Conservation (phyloP, 1,139 yeast species). For the Diutina scorzettiae region DNA sequence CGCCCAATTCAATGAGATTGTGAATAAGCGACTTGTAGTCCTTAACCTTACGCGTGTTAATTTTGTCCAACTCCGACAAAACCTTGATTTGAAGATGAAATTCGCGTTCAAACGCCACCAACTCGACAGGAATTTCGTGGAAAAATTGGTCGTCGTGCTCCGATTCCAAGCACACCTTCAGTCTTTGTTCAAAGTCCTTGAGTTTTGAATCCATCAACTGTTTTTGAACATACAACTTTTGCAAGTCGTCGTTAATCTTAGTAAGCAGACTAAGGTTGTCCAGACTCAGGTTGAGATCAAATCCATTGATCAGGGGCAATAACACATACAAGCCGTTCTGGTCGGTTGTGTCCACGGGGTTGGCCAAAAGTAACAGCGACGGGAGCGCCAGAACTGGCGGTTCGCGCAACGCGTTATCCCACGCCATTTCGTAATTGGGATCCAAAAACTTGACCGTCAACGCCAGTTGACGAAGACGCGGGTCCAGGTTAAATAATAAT, state of each 20-base stretch:
- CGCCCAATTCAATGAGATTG: slow-evolving; percentile 32
- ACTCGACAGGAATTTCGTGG: slow-evolving; percentile 21
- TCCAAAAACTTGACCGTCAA: slow-evolving; percentile 33
- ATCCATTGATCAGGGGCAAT: slow-evolving; percentile 24
- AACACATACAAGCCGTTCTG: slow-evolving; percentile 34
- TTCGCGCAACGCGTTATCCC: slow-evolving; percentile 36
- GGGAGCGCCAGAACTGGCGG: slow-evolving; percentile 34
- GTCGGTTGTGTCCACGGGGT: slow-evolving; percentile 34
- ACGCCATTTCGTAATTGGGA: slow-evolving; percentile 36
- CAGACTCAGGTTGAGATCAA: slow-evolving; percentile 20
- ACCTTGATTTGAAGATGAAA: slow-evolving; percentile 24
- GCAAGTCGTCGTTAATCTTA: slow-evolving; percentile 26
- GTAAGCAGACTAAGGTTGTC: slow-evolving; percentile 24
- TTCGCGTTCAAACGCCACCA: slow-evolving; percentile 23
- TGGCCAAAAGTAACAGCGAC: slow-evolving; percentile 27
- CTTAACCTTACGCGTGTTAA: slow-evolving; percentile 22
- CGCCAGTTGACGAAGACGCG: slow-evolving; percentile 18
- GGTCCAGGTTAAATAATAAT: slow-evolving; percentile 19
- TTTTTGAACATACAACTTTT: slow-evolving; percentile 23
- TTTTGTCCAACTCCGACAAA: slow-evolving; percentile 22
- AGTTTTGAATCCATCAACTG: slow-evolving; percentile 21
- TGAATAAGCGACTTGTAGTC: slow-evolving; percentile 20
- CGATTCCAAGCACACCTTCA: slow-evolving; percentile 6
- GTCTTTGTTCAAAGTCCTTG: slow-evolving; percentile 6
- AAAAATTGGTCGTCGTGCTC: slow-evolving; percentile 10